Evolutionary conservation across 768 basidiomycete species (phyloP).

Genomic region (Amylocystis lapponica): DNA sequence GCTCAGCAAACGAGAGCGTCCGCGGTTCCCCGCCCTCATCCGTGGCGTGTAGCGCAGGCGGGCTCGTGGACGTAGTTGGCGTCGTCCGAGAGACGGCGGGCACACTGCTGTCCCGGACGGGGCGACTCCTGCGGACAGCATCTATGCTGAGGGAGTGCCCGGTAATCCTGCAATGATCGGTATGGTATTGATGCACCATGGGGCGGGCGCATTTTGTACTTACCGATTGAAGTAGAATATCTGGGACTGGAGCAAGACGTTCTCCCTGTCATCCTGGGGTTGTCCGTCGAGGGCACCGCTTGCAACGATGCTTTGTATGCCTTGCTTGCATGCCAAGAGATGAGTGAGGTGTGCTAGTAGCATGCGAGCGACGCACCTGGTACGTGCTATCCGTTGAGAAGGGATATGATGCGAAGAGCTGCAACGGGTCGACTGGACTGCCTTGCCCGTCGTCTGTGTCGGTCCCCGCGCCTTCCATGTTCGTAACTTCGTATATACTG

Average conservation of each 20-base stretch:
- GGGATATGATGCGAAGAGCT: slow-evolving; percentile 38
- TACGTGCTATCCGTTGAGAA: slow-evolving; percentile 55
- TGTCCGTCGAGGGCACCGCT: slow-evolving; percentile 32
- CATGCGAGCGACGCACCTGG: slow-evolving; percentile 38
- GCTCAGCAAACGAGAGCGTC: slow-evolving; percentile 57
- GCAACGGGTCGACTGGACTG: slow-evolving; percentile 10
- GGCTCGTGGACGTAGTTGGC: neutral
- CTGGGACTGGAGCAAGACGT: slow-evolving; percentile 46
- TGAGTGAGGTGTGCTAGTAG: neutral
- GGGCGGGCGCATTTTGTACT: slow-evolving; percentile 1
- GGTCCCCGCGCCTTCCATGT: no score
- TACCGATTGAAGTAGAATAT: slow-evolving; percentile 74
- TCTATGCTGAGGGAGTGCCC: slow-evolving; percentile 24
- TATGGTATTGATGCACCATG: neutral
- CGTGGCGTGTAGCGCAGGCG: slow-evolving; percentile 1
- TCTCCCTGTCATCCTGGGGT: slow-evolving; percentile 36
- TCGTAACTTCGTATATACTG: no score
- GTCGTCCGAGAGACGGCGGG: neutral
- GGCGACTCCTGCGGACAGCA: slow-evolving; percentile 12
- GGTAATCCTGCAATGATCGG: slow-evolving; percentile 24
- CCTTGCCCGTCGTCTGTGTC: no score
- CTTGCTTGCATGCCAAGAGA: slow-evolving; percentile 47
- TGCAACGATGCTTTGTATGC: slow-evolving; percentile 50
- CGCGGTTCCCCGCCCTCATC: slow-evolving; percentile 28
- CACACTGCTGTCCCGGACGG: neutral